Conservation (phyloP, 331 rosid species). For the Pyracantha coccinea region DNA sequence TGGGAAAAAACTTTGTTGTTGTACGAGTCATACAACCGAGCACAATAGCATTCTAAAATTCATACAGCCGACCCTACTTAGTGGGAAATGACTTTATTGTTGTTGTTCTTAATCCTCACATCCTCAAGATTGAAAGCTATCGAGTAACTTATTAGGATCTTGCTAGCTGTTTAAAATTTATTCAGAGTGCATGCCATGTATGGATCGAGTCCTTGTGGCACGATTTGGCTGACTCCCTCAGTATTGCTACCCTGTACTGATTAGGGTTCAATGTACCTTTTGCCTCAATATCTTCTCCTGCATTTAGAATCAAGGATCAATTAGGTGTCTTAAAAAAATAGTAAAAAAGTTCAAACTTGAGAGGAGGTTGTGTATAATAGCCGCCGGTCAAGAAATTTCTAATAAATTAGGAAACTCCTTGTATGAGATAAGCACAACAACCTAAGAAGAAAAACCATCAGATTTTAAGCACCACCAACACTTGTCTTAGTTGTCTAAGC, state of each 20-base stretch:
- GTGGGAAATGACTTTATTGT: fast-evolving
- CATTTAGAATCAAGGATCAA: too few species aligned
- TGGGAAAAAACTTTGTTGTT: too few species aligned
- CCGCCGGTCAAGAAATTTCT: background rate
- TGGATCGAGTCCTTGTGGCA: background rate
- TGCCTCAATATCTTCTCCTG: too few species aligned
- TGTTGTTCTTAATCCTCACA: background rate
- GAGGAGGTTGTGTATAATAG: background rate
- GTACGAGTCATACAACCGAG: too few species aligned
- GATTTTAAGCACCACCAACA: background rate
- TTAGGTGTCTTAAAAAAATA: too few species aligned
- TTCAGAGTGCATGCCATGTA: background rate
- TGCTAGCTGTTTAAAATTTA: background rate
- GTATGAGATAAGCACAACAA: background rate
- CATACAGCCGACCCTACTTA: too few species aligned
- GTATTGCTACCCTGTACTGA: conserved; percentile 1
- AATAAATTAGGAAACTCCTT: background rate
- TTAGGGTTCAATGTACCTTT: conserved; percentile 9
- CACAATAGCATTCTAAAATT: too few species aligned
- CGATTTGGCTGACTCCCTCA: background rate
- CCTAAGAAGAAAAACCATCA: background rate
- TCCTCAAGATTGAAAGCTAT: background rate
- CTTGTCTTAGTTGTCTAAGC: too few species aligned
- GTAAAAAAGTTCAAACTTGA: background rate
- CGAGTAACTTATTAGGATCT: background rate